Evolutionary conservation across 73 alveolate species (phyloP).

Genomic region (Paramecium caudatum): DNA sequence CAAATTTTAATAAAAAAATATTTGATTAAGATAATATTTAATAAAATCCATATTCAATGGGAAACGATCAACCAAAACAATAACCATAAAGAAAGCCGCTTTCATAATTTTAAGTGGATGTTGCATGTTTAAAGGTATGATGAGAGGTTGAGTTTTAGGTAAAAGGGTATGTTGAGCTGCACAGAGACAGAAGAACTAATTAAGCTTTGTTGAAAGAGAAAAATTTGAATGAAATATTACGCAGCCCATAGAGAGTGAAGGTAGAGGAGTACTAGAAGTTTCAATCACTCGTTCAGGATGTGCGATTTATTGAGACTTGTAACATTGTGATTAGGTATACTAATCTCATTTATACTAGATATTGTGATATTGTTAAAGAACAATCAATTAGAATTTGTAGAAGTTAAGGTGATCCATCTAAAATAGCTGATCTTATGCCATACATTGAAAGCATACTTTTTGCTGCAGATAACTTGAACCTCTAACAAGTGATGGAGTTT

Average conservation of each 20-base stretch:
- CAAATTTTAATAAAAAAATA: conserved; percentile 38
- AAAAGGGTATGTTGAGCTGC: conserved; percentile 61
- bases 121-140: conserved; percentile 35
- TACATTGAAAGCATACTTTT: conserved; percentile 39
- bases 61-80: conserved; percentile 1
- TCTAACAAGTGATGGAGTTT: conserved; percentile 43
- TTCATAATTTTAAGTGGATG: neutral
- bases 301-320: conserved; percentile 34
- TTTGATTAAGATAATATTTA: neutral
- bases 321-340: conserved; percentile 24
- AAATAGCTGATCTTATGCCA: conserved; percentile 29
- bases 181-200: conserved; percentile 33
- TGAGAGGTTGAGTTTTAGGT: neutral
- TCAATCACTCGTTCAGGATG: conserved; percentile 3
- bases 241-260: neutral
- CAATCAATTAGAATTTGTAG: conserved; percentile 33
- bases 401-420: conserved; percentile 34
- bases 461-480: conserved; percentile 56
- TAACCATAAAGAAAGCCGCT: neutral
- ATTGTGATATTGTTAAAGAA: conserved; percentile 25
- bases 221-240: conserved; percentile 1
- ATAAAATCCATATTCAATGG: conserved; percentile 48
- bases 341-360: conserved; percentile 26
- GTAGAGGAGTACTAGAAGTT: conserved; percentile 37
- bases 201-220: conserved; percentile 57